A percentile compares a stretch with the other conserved stretches of the same genome.
These are phyloP conservation scores for Glonium stellatum DNA, from an alignment of 495 filamentous ascomycete genomes.

Conservation along the genomic window DNA sequence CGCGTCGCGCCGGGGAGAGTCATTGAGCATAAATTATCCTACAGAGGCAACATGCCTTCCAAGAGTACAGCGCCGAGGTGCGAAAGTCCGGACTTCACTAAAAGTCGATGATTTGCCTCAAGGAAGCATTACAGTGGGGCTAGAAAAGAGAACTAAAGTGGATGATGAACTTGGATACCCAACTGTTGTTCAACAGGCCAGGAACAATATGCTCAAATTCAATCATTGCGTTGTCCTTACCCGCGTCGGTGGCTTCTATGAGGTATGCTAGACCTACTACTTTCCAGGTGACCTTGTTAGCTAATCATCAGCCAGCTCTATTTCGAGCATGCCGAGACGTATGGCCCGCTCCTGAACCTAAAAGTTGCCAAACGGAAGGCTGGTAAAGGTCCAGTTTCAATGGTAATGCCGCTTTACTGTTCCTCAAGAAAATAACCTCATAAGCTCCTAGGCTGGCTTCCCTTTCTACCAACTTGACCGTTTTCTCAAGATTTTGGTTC, in stretches of 20 bases:
- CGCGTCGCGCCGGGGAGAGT: neutral
- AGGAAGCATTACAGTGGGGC: constrained; percentile 12
- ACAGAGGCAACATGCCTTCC: constrained; percentile 8
- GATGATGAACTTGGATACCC: constrained; percentile 64
- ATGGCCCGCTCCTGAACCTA: constrained; percentile 76
- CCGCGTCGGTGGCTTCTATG: constrained; percentile 89
- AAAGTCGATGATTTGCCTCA: constrained; percentile 24
- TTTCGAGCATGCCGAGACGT: constrained; percentile 85
- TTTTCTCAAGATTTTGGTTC: constrained; percentile 84
- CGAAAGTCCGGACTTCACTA: constrained; percentile 16
- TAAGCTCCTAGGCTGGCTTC: constrained; percentile 66
- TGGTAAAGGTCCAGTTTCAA: constrained; percentile 51
- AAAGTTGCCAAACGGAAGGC: constrained; percentile 68
- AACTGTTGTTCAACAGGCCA: constrained; percentile 80
- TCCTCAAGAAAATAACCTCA: constrained; percentile 14
- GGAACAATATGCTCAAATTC: constrained; percentile 83
- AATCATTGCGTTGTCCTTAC: constrained; percentile 84
- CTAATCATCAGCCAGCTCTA: constrained; percentile 53
- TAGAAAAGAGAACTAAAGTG: constrained; percentile 9
- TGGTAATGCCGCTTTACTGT: constrained; percentile 47
- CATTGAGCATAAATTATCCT: constrained; percentile 1
- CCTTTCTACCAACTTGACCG: constrained; percentile 87
- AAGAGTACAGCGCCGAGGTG: constrained; percentile 8
- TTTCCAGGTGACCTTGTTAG: neutral
- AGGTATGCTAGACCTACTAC: constrained; percentile 41